Conservation (phyloP, 2,329 filamentous ascomycete species). For the Exophiala aquamarina region DNA sequence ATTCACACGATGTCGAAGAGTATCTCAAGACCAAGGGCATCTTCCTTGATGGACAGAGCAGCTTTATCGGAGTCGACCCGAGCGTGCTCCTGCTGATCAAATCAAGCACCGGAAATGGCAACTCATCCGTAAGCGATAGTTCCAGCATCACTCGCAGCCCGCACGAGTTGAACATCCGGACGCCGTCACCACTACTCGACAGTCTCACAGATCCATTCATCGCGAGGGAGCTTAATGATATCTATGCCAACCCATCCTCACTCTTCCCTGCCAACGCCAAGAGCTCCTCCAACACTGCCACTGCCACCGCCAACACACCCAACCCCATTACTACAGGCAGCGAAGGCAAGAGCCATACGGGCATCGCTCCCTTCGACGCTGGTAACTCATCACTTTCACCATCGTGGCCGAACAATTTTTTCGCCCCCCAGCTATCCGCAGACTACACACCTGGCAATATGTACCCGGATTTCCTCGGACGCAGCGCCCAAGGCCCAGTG, state of each 20-base stretch:
- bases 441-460: too few species aligned
- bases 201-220: conserved; percentile 9
- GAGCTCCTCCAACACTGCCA: not conserved
- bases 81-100: conserved; percentile 9
- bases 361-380: too few species aligned
- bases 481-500: conserved; percentile 1
- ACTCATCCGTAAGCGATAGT: conserved; percentile 2
- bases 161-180: conserved; percentile 10
- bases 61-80: conserved; percentile 29
- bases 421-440: not conserved
- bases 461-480: not conserved
- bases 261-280: not conserved
- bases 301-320: not conserved
- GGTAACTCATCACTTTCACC: too few species aligned
- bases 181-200: conserved; percentile 12
- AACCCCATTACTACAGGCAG: not conserved
- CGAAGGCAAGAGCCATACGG: not conserved
- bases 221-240: conserved; percentile 9
- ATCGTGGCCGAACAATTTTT: too few species aligned
- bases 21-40: conserved; percentile 58
- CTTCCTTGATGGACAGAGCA: conserved; percentile 31
- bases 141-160: conserved; percentile 11
- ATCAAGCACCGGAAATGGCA: not conserved
- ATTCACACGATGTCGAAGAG: conserved; percentile 72
- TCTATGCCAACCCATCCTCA: conserved; percentile 4